These are phyloP conservation scores for Colletotrichum sp. DNA, from an alignment of 2,329 filamentous ascomycete species.

Conservation along the genomic window DNA sequence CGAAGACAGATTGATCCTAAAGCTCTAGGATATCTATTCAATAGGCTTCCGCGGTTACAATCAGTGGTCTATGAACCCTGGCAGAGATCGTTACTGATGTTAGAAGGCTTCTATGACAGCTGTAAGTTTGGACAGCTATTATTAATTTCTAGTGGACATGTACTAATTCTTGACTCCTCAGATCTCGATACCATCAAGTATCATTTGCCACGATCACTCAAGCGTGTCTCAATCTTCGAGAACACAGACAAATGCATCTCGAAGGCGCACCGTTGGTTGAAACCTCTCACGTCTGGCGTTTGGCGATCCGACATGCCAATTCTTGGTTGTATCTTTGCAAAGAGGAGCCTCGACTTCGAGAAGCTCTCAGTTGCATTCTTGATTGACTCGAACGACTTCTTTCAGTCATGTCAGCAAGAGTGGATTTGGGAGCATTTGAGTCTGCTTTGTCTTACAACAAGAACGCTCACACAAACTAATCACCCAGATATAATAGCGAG, in stretches of 20 bases:
- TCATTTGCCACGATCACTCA: slow-evolving; percentile 27
- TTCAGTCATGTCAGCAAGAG: slow-evolving; percentile 24
- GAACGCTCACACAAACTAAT: slow-evolving; percentile 24
- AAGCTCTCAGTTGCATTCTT: slow-evolving; percentile 33
- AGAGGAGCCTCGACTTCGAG: slow-evolving; percentile 29
- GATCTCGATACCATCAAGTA: slow-evolving; percentile 7
- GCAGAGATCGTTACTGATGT: slow-evolving; percentile 24
- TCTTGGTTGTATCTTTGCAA: slow-evolving; percentile 26
- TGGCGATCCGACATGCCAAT: background rate
- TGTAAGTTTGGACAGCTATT: slow-evolving; percentile 16
- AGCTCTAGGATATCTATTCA: slow-evolving; percentile 24
- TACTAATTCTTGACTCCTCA: background rate
- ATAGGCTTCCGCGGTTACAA: slow-evolving; percentile 30
- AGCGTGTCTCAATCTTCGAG: slow-evolving; percentile 29
- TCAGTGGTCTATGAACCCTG: slow-evolving; percentile 37
- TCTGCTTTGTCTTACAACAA: slow-evolving; percentile 36
- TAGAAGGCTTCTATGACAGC: slow-evolving; percentile 22
- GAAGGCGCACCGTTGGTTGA: background rate
- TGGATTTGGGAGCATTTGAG: slow-evolving; percentile 32
- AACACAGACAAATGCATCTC: slow-evolving; percentile 27
- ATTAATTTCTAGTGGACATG: background rate
- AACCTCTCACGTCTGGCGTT: background rate
- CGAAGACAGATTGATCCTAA: slow-evolving; percentile 28
- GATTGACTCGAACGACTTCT: slow-evolving; percentile 32
- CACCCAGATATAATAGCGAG: slow-evolving; percentile 21